Base-by-base conservation (phyloP, 257 asterid genomes). In the Fraxinus quadrangulata region DNA sequence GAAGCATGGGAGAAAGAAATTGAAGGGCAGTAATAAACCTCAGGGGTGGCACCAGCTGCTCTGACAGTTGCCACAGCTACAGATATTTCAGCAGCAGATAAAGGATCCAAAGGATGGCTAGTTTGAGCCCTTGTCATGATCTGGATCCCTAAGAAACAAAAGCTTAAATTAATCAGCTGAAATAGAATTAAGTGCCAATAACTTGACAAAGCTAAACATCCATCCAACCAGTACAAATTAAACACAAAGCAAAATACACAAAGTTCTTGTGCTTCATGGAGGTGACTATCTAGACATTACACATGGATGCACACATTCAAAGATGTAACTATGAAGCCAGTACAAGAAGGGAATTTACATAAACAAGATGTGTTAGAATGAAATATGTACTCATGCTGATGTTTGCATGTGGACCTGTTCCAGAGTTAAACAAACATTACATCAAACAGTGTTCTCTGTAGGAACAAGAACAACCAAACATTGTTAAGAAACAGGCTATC, bases 31-130 rank as follows among this genome's bases (percentile, higher is more conserved):
- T 63, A 24, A 63, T 26, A 51, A 70, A 94, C 99, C 99, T 93
- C 99, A 67, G 99, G 99, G 56, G 99, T 93, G 68, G 97, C 93
- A 75, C 99, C 99, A 73, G 99, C 97, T 65, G 97, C 95, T 83
- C 99, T 89, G 80, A 95, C 99, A 66, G 98, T 93, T 63, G 90
- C 96, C 76, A 95, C 97, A n/a, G 98, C 99, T 77, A 95, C 96
- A 33, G 97, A 81, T 80, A 95, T 93, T 84, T 95, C 99, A 72
- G 98, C 85, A 78, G 94, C 93, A 70, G 97, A 87, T 82, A 95
- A 86, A 77, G 98, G 97, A 74, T 95, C 99, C 92, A 95, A 87
- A 56, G 99, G 99, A 84, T 95, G 99, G 78, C 88, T 81, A n/a
- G 90, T 90, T 77, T 95, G 99, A 70, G 94, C 91, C 90, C 94